Evolutionary conservation across 176 grass and related monocot genomes (phyloP).

Genomic region (Carex myosuroides): DNA sequence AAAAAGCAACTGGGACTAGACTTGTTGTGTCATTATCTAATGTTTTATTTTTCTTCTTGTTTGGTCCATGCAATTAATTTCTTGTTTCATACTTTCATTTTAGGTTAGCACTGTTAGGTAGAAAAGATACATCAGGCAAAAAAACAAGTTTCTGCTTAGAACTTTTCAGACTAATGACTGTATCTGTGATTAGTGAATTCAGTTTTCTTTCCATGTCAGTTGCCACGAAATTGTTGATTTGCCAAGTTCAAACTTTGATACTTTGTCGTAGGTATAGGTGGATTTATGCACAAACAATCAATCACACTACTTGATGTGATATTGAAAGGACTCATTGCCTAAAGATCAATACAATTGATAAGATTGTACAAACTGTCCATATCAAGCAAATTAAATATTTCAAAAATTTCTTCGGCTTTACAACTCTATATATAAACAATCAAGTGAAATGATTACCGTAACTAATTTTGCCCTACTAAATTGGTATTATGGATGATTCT

Average conservation of each 20-base stretch:
- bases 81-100: background rate
- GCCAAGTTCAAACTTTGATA: background rate
- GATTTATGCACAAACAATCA: constrained; percentile 1
- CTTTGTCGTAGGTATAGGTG: background rate
- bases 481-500: background rate
- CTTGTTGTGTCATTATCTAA: background rate
- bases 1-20: constrained; percentile 1
- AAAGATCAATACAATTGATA: background rate
- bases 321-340: background rate
- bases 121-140: background rate
- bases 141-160: background rate
- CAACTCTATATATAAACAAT: background rate
- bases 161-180: background rate
- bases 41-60: constrained; percentile 1
- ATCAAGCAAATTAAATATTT: background rate
- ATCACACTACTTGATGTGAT: background rate
- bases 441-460: background rate
- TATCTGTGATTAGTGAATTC: background rate
- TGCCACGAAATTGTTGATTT: background rate
- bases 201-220: background rate
- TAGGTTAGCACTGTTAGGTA: background rate
- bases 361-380: background rate
- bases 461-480: background rate
- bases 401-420: background rate
- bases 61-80: background rate